These are phyloP conservation scores for Cercophora sp. DNA, from an alignment of 495 filamentous ascomycete genomes.

Conservation along the genomic window DNA sequence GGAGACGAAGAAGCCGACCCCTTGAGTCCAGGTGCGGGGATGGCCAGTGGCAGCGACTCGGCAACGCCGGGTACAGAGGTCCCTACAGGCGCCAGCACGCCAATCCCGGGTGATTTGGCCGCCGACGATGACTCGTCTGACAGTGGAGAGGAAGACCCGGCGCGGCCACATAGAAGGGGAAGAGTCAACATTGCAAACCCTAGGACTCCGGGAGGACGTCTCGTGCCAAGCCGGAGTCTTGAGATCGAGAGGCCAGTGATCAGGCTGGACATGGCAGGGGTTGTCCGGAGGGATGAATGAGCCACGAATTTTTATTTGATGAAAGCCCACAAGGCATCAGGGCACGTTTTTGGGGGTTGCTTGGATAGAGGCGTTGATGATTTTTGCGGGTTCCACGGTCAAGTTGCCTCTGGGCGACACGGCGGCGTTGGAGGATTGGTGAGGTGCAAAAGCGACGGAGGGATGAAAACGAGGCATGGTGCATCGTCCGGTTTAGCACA, in stretches of 20 bases:
- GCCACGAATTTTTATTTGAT: not conserved
- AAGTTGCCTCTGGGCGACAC: too few relatives aligned
- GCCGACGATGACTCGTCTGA: conserved; percentile 35
- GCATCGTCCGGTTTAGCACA: conserved; percentile 3
- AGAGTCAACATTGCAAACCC: conserved; percentile 54
- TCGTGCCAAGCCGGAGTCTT: conserved; percentile 45
- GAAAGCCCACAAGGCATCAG: not conserved
- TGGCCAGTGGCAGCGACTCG: conserved; percentile 6
- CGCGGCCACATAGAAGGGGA: conserved; percentile 40
- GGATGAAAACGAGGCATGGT: not conserved
- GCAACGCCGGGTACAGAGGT: not conserved
- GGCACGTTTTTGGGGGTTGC: not conserved
- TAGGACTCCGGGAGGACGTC: conserved; percentile 47
- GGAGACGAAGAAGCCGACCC: conserved; percentile 1
- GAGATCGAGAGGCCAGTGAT: conserved; percentile 43
- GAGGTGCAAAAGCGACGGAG: not conserved
- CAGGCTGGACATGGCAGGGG: conserved; percentile 30
- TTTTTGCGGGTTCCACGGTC: too few relatives aligned
- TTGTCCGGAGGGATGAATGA: conserved; percentile 15
- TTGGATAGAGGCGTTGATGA: conserved; percentile 5
- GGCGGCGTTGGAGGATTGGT: conserved; percentile 2
- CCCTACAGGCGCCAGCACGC: not conserved
- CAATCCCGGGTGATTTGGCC: not conserved
- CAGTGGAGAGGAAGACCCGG: conserved; percentile 32
- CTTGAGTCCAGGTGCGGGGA: not conserved